These are phyloP conservation scores for Mycena capillaripes DNA, from an alignment of 768 basidiomycete species.

Conservation along the genomic window DNA sequence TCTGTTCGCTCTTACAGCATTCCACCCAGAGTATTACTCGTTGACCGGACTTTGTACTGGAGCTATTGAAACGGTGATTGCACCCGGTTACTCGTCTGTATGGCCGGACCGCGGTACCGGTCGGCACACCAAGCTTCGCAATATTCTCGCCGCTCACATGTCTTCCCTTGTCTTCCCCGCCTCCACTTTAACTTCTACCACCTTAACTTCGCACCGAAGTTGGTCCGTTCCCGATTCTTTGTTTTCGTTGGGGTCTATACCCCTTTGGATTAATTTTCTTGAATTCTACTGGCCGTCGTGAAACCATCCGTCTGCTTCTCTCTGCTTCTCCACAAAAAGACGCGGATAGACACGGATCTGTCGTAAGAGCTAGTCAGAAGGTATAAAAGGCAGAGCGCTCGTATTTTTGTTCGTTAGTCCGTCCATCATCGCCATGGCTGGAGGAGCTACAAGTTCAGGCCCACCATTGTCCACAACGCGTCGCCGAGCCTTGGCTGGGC, in stretches of 20 bases:
- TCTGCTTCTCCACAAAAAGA: too few species aligned
- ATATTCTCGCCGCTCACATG: constrained; percentile 1
- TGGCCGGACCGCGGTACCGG: too few species aligned
- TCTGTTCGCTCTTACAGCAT: too few species aligned
- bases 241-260: neutral
- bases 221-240: neutral
- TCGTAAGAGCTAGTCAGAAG: constrained; percentile 15
- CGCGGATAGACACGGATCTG: neutral
- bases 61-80: too few species aligned
- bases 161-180: neutral
- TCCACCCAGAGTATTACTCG: too few species aligned
- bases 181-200: neutral
- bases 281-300: neutral
- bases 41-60: too few species aligned
- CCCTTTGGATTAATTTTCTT: neutral
- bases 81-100: too few species aligned
- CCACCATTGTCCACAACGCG: constrained; percentile 57
- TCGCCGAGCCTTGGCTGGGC: constrained; percentile 69
- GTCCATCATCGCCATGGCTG: constrained; percentile 58
- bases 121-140: too few species aligned
- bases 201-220: neutral
- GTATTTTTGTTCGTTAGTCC: neutral
- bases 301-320: constrained; percentile 8
- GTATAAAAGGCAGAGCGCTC: neutral
- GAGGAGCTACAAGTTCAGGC: constrained; percentile 49